phyloP scores from a whole-genome alignment of 345 rosid species.

The Boechera stricta region DNA sequence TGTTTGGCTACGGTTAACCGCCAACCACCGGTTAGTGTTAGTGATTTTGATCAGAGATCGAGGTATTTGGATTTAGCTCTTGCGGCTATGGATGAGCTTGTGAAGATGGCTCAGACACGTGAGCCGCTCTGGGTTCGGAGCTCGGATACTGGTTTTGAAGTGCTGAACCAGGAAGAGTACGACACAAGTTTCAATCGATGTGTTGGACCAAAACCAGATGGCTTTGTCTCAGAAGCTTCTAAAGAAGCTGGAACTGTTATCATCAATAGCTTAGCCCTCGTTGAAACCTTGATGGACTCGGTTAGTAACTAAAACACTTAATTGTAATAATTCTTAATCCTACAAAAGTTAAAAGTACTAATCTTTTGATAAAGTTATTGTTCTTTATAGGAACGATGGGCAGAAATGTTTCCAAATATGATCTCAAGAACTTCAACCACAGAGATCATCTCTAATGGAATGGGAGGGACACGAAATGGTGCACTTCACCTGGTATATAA shows the following conservation, averaged over 20 bases:
- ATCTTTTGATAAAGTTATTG: conserved; percentile 1
- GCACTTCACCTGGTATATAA: conserved; percentile 81
- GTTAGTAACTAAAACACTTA: conserved; percentile 49
- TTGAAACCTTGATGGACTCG: conserved; percentile 93
- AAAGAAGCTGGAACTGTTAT: conserved; percentile 80
- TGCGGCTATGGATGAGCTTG: conserved; percentile 88
- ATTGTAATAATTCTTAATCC: background rate
- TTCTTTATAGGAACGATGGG: conserved; percentile 76
- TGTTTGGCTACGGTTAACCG: conserved; percentile 22
- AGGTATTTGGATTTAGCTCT: conserved; percentile 87
- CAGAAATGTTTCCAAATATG: conserved; percentile 95
- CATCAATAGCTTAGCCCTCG: conserved; percentile 89
- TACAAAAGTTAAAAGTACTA: background rate
- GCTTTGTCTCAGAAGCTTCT: conserved; percentile 85
- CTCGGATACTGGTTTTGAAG: conserved; percentile 58
- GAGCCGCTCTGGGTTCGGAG: conserved; percentile 86
- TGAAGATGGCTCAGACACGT: conserved; percentile 73
- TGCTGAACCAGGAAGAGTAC: conserved; percentile 78
- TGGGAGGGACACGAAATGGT: conserved; percentile 94
- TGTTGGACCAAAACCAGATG: conserved; percentile 71
- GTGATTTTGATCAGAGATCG: conserved; percentile 68
- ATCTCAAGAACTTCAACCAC: conserved; percentile 78
- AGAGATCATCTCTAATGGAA: conserved; percentile 78
- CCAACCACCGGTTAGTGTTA: conserved; percentile 39
- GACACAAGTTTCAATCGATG: conserved; percentile 65